Conservation (phyloP, 2,329 filamentous ascomycete genomes). For the Dothidotthia symphoricarpi region DNA sequence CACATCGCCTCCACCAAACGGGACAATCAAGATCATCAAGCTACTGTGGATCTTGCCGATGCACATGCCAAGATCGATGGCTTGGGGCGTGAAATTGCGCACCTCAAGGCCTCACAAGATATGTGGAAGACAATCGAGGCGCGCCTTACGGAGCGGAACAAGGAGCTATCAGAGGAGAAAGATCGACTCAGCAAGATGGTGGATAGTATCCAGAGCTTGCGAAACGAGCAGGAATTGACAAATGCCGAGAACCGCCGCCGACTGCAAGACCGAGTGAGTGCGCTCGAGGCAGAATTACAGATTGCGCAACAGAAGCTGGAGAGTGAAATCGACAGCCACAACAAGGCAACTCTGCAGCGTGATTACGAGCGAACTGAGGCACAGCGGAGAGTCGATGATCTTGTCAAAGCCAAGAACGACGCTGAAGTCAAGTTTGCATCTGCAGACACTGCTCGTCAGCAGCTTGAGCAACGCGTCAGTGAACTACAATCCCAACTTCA, state of each 20-base stretch:
- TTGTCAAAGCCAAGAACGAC: constrained; percentile 74
- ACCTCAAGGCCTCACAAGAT: constrained; percentile 91
- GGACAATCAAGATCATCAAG: constrained; percentile 85
- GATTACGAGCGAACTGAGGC: constrained; percentile 87
- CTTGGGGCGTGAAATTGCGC: constrained; percentile 84
- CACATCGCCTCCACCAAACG: constrained; percentile 85
- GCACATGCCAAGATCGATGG: constrained; percentile 78
- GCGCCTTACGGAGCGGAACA: constrained; percentile 83
- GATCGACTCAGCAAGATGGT: constrained; percentile 79
- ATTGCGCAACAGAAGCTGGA: constrained; percentile 79
- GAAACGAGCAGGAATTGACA: constrained; percentile 85
- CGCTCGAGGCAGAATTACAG: constrained; percentile 74
- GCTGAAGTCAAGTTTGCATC: constrained; percentile 83
- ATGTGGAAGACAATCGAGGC: constrained; percentile 93
- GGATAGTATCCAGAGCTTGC: constrained; percentile 78
- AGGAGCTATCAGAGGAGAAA: constrained; percentile 79
- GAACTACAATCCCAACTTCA: constrained; percentile 85
- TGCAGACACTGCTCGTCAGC: constrained; percentile 82
- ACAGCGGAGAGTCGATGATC: constrained; percentile 89
- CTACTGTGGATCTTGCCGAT: constrained; percentile 89
- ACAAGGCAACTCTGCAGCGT: constrained; percentile 77
- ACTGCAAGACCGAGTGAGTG: constrained; percentile 73
- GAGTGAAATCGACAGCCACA: constrained; percentile 78
- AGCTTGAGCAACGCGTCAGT: constrained; percentile 83
- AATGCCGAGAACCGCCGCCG: constrained; percentile 81